Evolutionary conservation across 257 asterid genomes (phyloP).

Genomic region (Solanum tarijense): DNA sequence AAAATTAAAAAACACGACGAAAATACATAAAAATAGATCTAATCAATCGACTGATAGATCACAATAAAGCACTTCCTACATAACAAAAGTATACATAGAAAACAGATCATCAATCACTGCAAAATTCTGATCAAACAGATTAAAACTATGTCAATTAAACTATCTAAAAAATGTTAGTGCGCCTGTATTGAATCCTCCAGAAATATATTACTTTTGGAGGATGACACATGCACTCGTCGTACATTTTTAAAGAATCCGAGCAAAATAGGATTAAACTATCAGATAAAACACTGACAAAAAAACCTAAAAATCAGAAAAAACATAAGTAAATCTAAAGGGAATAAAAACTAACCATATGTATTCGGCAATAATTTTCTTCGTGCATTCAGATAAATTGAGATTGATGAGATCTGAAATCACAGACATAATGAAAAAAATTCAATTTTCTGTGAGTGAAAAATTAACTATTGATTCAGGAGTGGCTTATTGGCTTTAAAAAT

Average conservation of each 20-base stretch:
- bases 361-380: conserved; percentile 52
- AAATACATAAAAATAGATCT: neutral
- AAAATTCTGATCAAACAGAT: neutral
- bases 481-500: neutral
- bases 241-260: neutral
- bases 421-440: conserved; percentile 26
- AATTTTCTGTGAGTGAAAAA: neutral
- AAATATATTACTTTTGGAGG: too few species aligned
- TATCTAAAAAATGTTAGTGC: neutral
- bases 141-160: neutral
- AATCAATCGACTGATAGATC: neutral
- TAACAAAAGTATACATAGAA: neutral
- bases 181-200: too few species aligned
- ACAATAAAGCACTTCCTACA: neutral
- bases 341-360: conserved; percentile 48
- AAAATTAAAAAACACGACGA: neutral
- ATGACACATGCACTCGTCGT: rapidly evolving
- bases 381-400: conserved; percentile 45
- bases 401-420: conserved; percentile 48
- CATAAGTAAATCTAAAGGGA: neutral
- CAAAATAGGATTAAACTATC: neutral
- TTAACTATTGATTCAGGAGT: neutral
- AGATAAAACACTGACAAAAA: neutral
- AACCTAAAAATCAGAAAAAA: neutral
- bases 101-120: neutral